phyloP scores from a whole-genome alignment of 176 grass and related monocot genomes.

The Chrysopogon serrulatus region DNA sequence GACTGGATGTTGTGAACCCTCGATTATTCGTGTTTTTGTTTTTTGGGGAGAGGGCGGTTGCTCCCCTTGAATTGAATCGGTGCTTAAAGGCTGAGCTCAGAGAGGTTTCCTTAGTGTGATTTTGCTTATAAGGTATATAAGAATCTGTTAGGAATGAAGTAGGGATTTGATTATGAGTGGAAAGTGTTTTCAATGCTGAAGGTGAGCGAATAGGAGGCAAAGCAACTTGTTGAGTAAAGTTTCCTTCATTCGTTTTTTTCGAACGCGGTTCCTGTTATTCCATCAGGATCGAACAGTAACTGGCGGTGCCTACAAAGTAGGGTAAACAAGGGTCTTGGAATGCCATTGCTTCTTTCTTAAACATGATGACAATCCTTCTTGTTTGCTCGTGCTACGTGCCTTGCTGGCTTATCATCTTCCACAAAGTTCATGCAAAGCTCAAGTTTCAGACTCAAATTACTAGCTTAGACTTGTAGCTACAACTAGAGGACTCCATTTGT shows the following conservation, averaged over 20 bases:
- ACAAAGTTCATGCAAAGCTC: background rate
- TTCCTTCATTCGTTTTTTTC: background rate
- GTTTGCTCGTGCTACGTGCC: background rate
- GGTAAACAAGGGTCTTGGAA: background rate
- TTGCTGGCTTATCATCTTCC: conserved; percentile 9
- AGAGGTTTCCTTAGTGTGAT: background rate
- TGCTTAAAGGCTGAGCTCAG: background rate
- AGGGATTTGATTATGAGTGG: background rate
- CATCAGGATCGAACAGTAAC: background rate
- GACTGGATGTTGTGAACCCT: background rate
- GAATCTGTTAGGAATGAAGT: background rate
- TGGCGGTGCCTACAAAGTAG: background rate
- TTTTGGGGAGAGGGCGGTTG: background rate
- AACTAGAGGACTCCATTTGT: background rate
- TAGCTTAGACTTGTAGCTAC: background rate
- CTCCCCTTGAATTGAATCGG: background rate
- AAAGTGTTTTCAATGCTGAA: background rate
- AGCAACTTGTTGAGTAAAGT: background rate
- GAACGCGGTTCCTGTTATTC: background rate
- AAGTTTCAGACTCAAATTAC: background rate
- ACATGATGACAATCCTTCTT: background rate
- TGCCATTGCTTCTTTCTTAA: background rate
- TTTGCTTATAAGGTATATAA: background rate
- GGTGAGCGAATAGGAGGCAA: background rate
- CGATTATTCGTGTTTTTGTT: background rate